Percentiles rank a stretch among this genome's conserved stretches.
These are phyloP conservation scores for Lepraria neglecta DNA, from an alignment of 495 filamentous ascomycete species.

Conservation along the genomic window DNA sequence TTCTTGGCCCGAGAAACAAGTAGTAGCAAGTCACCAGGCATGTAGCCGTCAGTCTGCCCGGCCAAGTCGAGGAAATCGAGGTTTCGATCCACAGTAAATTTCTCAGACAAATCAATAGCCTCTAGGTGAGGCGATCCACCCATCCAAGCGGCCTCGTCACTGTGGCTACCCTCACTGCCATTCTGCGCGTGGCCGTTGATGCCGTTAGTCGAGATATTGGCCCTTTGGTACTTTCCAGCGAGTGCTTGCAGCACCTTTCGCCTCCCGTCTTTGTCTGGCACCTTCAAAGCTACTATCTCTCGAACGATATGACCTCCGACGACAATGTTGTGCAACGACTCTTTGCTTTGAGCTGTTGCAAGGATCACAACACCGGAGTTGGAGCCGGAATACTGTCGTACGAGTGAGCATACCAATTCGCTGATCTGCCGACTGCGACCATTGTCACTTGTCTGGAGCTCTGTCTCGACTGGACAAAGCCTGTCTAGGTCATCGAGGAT, in stretches of 20 bases:
- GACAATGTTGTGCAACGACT: slow-evolving; percentile 72
- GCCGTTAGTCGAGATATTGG: slow-evolving; percentile 30
- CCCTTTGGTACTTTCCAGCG: slow-evolving; percentile 25
- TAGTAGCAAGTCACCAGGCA: slow-evolving; percentile 87
- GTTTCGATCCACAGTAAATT: slow-evolving; percentile 61
- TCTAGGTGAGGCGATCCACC: slow-evolving; percentile 52
- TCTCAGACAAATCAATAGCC: slow-evolving; percentile 44
- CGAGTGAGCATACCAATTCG: slow-evolving; percentile 76
- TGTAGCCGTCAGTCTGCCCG: slow-evolving; percentile 90
- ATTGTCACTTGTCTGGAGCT: slow-evolving; percentile 89
- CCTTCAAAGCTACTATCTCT: slow-evolving; percentile 77
- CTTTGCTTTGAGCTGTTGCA: slow-evolving; percentile 89
- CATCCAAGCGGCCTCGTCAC: slow-evolving; percentile 61
- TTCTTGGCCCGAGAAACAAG: slow-evolving; percentile 82
- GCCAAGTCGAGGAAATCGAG: slow-evolving; percentile 91
- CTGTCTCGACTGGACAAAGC: slow-evolving; percentile 85
- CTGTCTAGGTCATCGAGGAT: slow-evolving; percentile 90
- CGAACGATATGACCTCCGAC: slow-evolving; percentile 73
- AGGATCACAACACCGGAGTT: slow-evolving; percentile 78
- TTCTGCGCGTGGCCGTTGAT: slow-evolving; percentile 38
- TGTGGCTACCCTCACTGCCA: slow-evolving; percentile 35
- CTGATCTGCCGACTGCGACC: slow-evolving; percentile 86
- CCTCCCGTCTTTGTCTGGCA: slow-evolving; percentile 88
- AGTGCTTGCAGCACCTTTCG: slow-evolving; percentile 69
- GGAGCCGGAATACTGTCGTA: slow-evolving; percentile 67